Conservation (phyloP, 768 basidiomycete species). For the Gyrodon lividus region DNA sequence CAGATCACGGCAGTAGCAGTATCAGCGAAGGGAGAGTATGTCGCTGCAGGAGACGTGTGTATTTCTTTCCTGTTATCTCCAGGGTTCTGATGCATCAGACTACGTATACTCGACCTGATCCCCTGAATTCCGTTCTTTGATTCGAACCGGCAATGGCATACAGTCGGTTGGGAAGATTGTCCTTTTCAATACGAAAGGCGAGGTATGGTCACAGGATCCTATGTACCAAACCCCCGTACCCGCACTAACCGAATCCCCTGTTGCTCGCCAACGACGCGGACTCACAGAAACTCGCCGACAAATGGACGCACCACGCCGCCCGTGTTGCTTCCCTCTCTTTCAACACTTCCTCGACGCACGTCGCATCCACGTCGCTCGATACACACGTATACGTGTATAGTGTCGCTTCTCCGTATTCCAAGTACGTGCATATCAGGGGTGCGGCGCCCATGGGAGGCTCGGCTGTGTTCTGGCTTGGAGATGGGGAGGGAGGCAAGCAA, state of each 20-base stretch:
- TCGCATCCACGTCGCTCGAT: slow-evolving; percentile 90
- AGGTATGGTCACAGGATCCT: slow-evolving; percentile 38
- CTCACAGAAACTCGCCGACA: slow-evolving; percentile 59
- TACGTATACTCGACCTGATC: neutral
- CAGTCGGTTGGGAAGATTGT: slow-evolving; percentile 82
- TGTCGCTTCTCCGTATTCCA: slow-evolving; percentile 57
- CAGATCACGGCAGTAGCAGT: slow-evolving; percentile 74
- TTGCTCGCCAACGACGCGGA: neutral
- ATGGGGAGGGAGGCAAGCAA: slow-evolving; percentile 13
- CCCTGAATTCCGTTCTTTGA: neutral
- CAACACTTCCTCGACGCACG: slow-evolving; percentile 52
- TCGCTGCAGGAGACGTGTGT: slow-evolving; percentile 87
- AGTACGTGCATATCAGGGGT: slow-evolving; percentile 81
- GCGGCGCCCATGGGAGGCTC: slow-evolving; percentile 85
- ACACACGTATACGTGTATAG: slow-evolving; percentile 91
- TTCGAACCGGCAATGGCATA: slow-evolving; percentile 1
- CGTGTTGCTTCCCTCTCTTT: slow-evolving; percentile 68
- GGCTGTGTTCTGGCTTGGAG: slow-evolving; percentile 74
- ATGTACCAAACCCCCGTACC: neutral
- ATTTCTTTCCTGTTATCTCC: neutral
- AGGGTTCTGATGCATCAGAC: neutral
- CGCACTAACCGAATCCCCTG: neutral
- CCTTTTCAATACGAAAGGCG: slow-evolving; percentile 68
- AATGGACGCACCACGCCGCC: slow-evolving; percentile 86
- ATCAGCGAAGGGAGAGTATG: slow-evolving; percentile 68